Conservation (phyloP, 805 yeast species). For the Lachancea waltii region DNA sequence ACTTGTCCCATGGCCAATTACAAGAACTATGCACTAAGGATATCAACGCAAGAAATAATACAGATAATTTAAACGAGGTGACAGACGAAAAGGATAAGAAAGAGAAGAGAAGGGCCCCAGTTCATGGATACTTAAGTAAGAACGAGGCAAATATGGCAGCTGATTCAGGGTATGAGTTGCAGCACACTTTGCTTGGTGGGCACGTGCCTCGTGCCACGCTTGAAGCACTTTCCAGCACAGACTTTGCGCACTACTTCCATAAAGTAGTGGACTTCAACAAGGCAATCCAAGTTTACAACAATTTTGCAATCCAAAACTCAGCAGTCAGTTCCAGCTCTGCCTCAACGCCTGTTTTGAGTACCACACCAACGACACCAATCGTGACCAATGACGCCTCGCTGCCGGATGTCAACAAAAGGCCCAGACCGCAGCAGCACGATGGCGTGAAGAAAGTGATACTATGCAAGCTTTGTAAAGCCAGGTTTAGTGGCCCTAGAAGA, state of each 20-base stretch:
- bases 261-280: slow-evolving; percentile 25
- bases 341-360: slow-evolving; percentile 1
- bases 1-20: slow-evolving; percentile 22
- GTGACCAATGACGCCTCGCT: not conserved
- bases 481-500: slow-evolving; percentile 21
- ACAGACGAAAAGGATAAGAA: slow-evolving; percentile 6
- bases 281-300: slow-evolving; percentile 24
- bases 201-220: slow-evolving; percentile 30
- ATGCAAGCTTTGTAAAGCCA: slow-evolving; percentile 23
- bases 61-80: slow-evolving; percentile 12
- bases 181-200: slow-evolving; percentile 30
- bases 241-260: slow-evolving; percentile 31
- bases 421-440: slow-evolving; percentile 2
- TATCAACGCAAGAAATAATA: slow-evolving; percentile 18
- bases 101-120: slow-evolving; percentile 14
- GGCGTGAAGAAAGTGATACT: slow-evolving; percentile 22
- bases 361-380: slow-evolving; percentile 2
- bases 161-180: slow-evolving; percentile 22
- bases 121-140: slow-evolving; percentile 29
- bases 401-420: not conserved
- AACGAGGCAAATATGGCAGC: slow-evolving; percentile 16
- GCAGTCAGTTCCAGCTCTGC: not conserved
- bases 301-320: slow-evolving; percentile 11
- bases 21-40: slow-evolving; percentile 25
- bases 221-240: slow-evolving; percentile 29